Conservation (phyloP, 306 rosid genomes). For the Hylodesmum podocarpum region DNA sequence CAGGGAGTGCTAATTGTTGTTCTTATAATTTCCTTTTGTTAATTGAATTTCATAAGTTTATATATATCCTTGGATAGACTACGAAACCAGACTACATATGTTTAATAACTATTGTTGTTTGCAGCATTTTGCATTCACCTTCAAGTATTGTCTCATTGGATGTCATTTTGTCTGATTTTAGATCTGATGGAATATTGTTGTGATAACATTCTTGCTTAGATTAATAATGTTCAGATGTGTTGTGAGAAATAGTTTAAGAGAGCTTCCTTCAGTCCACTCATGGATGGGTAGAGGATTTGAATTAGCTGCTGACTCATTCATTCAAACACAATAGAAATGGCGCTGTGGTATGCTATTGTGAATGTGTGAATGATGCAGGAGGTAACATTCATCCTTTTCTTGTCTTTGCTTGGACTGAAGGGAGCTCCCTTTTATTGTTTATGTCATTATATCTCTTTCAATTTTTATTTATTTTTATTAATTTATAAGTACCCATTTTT, state of each 20-base stretch:
- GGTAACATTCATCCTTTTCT: conserved; percentile 65
- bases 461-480: too few species aligned
- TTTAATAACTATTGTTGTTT: neutral
- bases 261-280: conserved; percentile 98
- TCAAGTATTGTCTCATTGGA: neutral
- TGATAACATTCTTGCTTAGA: neutral
- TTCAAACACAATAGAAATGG: conserved; percentile 75
- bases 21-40: neutral
- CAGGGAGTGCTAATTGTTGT: neutral
- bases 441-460: neutral
- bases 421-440: conserved; percentile 81
- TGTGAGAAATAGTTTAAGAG: conserved; percentile 54
- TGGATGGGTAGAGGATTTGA: conserved; percentile 63
- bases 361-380: conserved; percentile 96
- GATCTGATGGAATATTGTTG: neutral
- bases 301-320: conserved; percentile 97
- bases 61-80: neutral
- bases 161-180: neutral
- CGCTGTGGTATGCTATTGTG: conserved; percentile 45
- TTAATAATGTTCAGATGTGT: too few species aligned
- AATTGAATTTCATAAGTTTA: neutral
- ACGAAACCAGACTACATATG: neutral
- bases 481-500: too few species aligned
- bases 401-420: conserved; percentile 96
- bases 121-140: neutral